phyloP scores from a whole-genome alignment of 2,329 filamentous ascomycete species.

The Lecanicillium sp. region DNA sequence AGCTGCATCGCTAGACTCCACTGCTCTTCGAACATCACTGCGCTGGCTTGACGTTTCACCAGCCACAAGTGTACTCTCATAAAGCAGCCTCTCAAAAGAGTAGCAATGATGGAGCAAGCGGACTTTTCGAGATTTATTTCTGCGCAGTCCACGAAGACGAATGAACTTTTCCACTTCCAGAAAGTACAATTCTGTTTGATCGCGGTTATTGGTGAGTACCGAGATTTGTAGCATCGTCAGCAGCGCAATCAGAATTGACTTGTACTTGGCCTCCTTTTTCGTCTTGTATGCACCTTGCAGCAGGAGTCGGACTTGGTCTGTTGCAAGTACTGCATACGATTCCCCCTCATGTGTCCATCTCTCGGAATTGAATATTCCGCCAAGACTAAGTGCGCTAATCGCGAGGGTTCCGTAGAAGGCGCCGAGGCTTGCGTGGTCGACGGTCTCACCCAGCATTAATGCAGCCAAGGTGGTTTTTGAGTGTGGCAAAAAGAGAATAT shows the following conservation, averaged over 20 bases:
- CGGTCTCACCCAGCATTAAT: slow-evolving; percentile 23
- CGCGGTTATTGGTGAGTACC: slow-evolving; percentile 21
- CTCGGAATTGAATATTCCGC: slow-evolving; percentile 16
- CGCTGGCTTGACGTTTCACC: slow-evolving; percentile 11
- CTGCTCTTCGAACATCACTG: slow-evolving; percentile 11
- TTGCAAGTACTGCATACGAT: slow-evolving; percentile 19
- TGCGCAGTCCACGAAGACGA: slow-evolving; percentile 24
- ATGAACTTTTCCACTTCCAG: slow-evolving; percentile 32
- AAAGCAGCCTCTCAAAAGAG: slow-evolving; percentile 27
- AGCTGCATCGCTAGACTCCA: slow-evolving; percentile 5
- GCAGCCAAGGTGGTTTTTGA: slow-evolving; percentile 26
- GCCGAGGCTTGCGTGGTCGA: slow-evolving; percentile 25
- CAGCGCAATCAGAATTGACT: slow-evolving; percentile 30
- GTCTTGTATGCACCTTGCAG: slow-evolving; percentile 21
- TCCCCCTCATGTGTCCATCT: slow-evolving; percentile 22
- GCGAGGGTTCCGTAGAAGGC: slow-evolving; percentile 28
- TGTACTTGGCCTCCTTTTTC: slow-evolving; percentile 29
- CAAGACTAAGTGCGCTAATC: slow-evolving; percentile 28
- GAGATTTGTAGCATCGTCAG: slow-evolving; percentile 29
- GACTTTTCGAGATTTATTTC: slow-evolving; percentile 29
- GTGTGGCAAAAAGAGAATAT: slow-evolving; percentile 28
- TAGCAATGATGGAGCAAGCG: slow-evolving; percentile 34
- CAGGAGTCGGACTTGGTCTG: slow-evolving; percentile 19
- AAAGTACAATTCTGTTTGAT: slow-evolving; percentile 27
- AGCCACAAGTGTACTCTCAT: slow-evolving; percentile 27